Conservation (phyloP, 805 yeast species). For the Pichia nakasei region DNA sequence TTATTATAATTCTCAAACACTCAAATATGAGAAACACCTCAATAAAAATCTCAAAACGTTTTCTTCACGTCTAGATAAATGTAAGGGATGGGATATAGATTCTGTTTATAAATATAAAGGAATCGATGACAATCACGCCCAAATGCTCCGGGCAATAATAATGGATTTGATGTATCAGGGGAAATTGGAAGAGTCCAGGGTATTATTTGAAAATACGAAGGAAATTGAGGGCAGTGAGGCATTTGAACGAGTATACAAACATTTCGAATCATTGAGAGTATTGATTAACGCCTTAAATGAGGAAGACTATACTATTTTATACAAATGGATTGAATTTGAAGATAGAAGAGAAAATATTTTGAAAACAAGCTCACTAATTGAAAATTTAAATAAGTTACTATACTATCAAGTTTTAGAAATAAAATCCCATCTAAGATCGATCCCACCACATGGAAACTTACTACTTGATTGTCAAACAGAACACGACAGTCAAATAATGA, state of each 20-base stretch:
- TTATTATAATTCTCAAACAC: conserved; percentile 4
- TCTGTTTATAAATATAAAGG: conserved; percentile 3
- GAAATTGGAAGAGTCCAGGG: conserved; percentile 16
- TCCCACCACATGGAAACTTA: not conserved
- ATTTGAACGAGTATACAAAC: not conserved
- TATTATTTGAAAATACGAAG: not conserved
- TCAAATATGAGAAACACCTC: conserved; percentile 9
- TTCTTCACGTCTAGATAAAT: conserved; percentile 12
- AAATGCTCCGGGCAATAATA: conserved; percentile 20
- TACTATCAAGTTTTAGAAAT: conserved; percentile 2
- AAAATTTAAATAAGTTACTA: not conserved
- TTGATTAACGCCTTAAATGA: conserved; percentile 1
- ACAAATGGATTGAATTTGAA: conserved; percentile 3
- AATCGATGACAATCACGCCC: conserved; percentile 1
- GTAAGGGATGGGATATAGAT: conserved; percentile 6
- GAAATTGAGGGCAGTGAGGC: not conserved
- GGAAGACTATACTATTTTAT: conserved; percentile 1
- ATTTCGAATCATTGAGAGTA: not conserved
- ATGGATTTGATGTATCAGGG: conserved; percentile 27
- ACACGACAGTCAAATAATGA: not conserved
- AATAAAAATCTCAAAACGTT: conserved; percentile 18
- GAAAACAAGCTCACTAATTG: not conserved
- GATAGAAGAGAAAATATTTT: not conserved
- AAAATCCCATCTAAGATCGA: not conserved
- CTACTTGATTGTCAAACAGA: not conserved